A percentile compares a stretch with the other conserved stretches of the same genome.
phyloP scores from a whole-genome alignment of 73 alveolate genomes.

The Paramecium pentaurelia region DNA sequence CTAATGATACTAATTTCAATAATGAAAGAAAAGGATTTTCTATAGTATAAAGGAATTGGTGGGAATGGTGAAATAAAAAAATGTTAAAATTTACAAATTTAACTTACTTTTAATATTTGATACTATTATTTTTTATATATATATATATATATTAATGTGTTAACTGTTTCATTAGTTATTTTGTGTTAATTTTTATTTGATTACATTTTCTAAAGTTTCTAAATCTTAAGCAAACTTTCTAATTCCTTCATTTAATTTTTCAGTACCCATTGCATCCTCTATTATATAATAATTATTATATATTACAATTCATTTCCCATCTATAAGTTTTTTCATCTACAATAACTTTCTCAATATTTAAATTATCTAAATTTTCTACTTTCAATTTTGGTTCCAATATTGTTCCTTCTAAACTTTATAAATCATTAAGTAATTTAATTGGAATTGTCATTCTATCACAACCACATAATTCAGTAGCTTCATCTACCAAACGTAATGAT shows the following conservation, averaged over 20 bases:
- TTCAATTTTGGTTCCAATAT: conserved; percentile 20
- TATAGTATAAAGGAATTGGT: background rate
- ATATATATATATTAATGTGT: background rate
- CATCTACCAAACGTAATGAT: conserved; percentile 64
- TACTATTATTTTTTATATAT: background rate
- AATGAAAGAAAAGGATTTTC: background rate
- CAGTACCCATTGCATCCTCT: conserved; percentile 83
- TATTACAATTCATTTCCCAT: conserved; percentile 51
- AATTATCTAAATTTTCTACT: conserved; percentile 24
- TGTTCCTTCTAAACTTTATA: conserved; percentile 38
- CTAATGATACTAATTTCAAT: conserved; percentile 10
- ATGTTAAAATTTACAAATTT: background rate
- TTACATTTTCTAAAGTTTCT: conserved; percentile 52
- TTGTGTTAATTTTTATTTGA: background rate
- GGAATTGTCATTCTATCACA: conserved; percentile 82
- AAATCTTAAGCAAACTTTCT: conserved; percentile 71
- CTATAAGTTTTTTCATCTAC: conserved; percentile 61
- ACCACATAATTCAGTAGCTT: conserved; percentile 72
- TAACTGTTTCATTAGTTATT: background rate
- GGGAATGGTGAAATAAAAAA: background rate
- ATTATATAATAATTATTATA: background rate
- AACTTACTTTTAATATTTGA: background rate
- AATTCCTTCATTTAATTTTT: conserved; percentile 78
- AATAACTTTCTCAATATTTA: conserved; percentile 40
- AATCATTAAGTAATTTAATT: conserved; percentile 74